These are phyloP conservation scores for Heterobasidion parviporum DNA, from an alignment of 1,284 basidiomycete species.

Conservation along the genomic window DNA sequence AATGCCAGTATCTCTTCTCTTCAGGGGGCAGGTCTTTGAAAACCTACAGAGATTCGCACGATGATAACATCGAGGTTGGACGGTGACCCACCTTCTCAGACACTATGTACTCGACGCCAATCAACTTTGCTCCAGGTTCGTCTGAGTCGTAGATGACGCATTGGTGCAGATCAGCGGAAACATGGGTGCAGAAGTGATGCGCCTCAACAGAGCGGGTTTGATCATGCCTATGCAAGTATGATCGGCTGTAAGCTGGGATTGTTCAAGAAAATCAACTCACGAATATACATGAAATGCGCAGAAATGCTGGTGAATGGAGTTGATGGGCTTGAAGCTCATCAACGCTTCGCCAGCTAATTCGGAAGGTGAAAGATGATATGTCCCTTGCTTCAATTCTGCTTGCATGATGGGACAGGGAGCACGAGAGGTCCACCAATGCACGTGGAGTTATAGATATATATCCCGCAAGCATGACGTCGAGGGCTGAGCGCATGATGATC, in stretches of 20 bases:
- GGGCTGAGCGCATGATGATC: too few relatives aligned
- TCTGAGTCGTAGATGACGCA: constrained; percentile 39
- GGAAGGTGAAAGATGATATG: constrained; percentile 20
- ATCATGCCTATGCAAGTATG: constrained; percentile 22
- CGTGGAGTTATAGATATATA: neutral
- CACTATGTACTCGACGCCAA: constrained; percentile 47
- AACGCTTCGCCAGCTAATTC: constrained; percentile 27
- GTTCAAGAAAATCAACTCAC: constrained; percentile 13
- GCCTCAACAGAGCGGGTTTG: constrained; percentile 29
- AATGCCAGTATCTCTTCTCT: constrained; percentile 46
- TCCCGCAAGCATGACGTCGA: neutral
- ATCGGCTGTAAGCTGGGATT: neutral
- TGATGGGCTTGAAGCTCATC: constrained; percentile 38
- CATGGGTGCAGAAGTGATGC: constrained; percentile 35
- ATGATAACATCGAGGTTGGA: neutral
- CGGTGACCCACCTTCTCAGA: constrained; percentile 24
- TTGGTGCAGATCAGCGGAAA: constrained; percentile 23
- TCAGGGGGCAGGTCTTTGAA: constrained; percentile 33
- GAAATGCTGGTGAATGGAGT: constrained; percentile 39
- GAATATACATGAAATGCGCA: constrained; percentile 34
- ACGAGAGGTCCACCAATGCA: neutral
- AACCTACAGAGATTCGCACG: constrained; percentile 12
- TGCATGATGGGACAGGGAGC: constrained; percentile 12
- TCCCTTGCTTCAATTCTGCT: constrained; percentile 17
- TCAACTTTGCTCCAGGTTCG: constrained; percentile 33